Conservation (phyloP, 768 basidiomycete genomes). For the Cyclocybe aegerita region DNA sequence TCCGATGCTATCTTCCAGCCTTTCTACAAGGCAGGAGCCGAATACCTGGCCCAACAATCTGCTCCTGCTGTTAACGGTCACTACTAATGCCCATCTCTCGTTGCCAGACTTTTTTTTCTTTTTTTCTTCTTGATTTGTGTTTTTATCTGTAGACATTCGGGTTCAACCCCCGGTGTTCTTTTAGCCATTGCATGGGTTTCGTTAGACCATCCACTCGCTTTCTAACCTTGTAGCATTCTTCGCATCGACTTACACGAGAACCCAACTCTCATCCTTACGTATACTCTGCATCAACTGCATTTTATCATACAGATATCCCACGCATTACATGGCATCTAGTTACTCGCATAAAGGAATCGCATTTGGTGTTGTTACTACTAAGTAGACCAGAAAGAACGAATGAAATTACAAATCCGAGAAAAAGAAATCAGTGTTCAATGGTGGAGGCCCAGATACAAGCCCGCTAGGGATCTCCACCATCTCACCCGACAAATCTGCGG, state of each 20-base stretch:
- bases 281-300: conserved; percentile 63
- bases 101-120: conserved; percentile 8
- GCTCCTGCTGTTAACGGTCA: conserved; percentile 41
- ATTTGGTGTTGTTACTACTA: conserved; percentile 9
- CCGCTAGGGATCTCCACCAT: conserved; percentile 87
- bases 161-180: conserved; percentile 83
- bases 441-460: conserved; percentile 74
- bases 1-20: conserved; percentile 82
- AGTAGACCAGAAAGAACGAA: not conserved
- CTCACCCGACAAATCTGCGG: conserved; percentile 81
- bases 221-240: conserved; percentile 16
- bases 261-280: conserved; percentile 10
- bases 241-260: conserved; percentile 1
- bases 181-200: conserved; percentile 30
- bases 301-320: conserved; percentile 32
- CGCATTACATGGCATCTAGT: conserved; percentile 24
- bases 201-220: conserved; percentile 11
- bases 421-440: conserved; percentile 80
- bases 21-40: conserved; percentile 75
- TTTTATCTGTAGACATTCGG: conserved; percentile 40
- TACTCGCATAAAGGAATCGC: conserved; percentile 23
- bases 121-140: conserved; percentile 12
- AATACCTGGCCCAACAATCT: conserved; percentile 43
- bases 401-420: conserved; percentile 63
- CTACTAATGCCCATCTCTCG: conserved; percentile 11